Evolutionary conservation across 768 basidiomycete genomes (phyloP).

Genomic region (Amanita pallidorosea): DNA sequence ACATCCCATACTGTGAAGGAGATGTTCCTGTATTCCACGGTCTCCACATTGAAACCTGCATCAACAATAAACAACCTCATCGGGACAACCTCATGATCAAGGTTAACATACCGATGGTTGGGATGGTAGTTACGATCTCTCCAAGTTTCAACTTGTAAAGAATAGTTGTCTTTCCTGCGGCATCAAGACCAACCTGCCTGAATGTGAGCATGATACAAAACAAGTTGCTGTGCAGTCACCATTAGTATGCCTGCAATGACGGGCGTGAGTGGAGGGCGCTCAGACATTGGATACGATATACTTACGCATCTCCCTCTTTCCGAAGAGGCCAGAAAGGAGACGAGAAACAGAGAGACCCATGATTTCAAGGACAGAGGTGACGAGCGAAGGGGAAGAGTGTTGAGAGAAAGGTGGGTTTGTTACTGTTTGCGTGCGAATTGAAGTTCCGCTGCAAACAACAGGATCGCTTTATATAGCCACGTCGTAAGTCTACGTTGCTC

Average conservation of each 20-base stretch:
- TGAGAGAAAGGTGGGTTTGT: constrained; percentile 15
- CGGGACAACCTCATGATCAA: constrained; percentile 2
- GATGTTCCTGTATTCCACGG: constrained; percentile 99
- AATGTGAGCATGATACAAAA: constrained; percentile 8
- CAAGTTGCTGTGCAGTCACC: constrained; percentile 32
- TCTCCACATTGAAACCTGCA: constrained; percentile 98
- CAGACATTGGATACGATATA: constrained; percentile 16
- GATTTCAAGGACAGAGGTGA: constrained; percentile 23
- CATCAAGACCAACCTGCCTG: constrained; percentile 90
- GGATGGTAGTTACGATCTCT: constrained; percentile 99
- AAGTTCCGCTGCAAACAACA: constrained; percentile 33
- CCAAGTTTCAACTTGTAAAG: constrained; percentile 99
- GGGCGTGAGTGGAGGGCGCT: constrained; percentile 19
- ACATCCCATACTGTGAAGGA: constrained; percentile 99
- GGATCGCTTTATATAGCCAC: constrained; percentile 6
- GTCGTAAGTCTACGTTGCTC: constrained; percentile 7
- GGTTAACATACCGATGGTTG: constrained; percentile 81
- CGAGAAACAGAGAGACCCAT: constrained; percentile 77
- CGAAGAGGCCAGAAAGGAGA: constrained; percentile 78
- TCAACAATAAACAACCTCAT: constrained; percentile 12
- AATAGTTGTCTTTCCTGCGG: constrained; percentile 97
- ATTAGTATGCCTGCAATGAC: constrained; percentile 81
- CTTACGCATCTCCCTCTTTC: constrained; percentile 99
- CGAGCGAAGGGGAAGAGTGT: too few species aligned
- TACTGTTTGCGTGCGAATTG: constrained; percentile 33